Base-by-base conservation (phyloP, 2,329 filamentous ascomycete genomes). In the Periconia macrospinosa region DNA sequence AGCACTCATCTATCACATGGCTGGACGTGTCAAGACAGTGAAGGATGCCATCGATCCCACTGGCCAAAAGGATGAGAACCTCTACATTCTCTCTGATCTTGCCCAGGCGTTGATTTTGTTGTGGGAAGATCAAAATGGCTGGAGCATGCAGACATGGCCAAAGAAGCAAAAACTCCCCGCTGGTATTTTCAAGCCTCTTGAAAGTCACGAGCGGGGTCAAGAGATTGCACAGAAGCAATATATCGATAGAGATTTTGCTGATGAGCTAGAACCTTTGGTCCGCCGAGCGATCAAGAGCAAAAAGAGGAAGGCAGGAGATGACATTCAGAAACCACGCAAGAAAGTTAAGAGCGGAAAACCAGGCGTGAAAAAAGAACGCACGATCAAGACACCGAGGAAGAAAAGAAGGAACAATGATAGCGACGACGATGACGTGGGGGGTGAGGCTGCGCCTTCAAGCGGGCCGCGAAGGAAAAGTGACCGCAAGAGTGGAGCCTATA, bases 11-110 rank as follows among this genome's bases (percentile, higher is more conserved):
- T 94, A 90, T 78, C 91, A 94, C 72, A 90, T 97, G 57, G 92
- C 92, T 13, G 92, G 97, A 74, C 86, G 92, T 10, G 88, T 96
- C 50, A 99, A 99, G 79, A 90, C 93, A 73, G 90, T 92, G 10
- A 83, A 85, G 41, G 94, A 99, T 71, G 89, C 85, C 13, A 85
- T 97, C 55, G 83, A 85, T 0, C 77, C 81, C 1, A 80, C 82
- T 2, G 58, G 53, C 14, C 47, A 69, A 43, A 65, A 65, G 19
- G 90, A 88, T 63, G 86, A 92, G 53, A 86, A 87, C 57, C 81
- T 99, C 1, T 96, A 97, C 70, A 86, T 92, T 6, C 76, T 99
- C 37, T 92, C 91, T 48, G 94, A 99, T 72, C 82, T 99, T 10
- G 86, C 92, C 0, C 90, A 94, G 73, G 84, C 87, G 2, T 82